Evolutionary conservation across 2,329 filamentous ascomycete genomes (phyloP), one percentile per base, ranked within the genome.

Genomic region (Ophiostoma triangulosporum): DNA sequence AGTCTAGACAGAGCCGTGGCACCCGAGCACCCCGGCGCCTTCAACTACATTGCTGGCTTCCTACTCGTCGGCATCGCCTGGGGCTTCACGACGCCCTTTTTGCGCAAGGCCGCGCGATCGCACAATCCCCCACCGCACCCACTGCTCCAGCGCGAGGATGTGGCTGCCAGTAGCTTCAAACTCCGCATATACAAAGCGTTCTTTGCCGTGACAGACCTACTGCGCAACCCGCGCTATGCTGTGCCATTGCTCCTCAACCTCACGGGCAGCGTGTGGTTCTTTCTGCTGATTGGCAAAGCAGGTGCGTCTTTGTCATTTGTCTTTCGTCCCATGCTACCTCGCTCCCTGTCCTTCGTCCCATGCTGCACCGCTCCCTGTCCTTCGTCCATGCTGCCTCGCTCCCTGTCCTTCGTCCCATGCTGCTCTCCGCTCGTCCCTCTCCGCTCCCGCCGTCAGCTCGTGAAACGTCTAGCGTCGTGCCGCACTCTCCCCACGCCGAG

Each of bases 241-340:
- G 70, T 95, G 26, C 91, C 91, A 20, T 69, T 97, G 60, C 69
- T 95, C 51, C 69, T 95, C 55, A 97, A 97, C 65, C 70, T 97
- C 52, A 95, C 91, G 3, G 91, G 91, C 29, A 95, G 88, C 64
- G 77, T 96, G 53, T 97, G 91, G 91, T 97, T 97, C 69, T 97
- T 97, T 62, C 69, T 97, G 60, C 73, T 97, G 59, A 91, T 97
- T 69, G 91, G 91, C 6, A 81, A 93, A 66, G 90, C 90, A 62
- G 89, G 89, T 94, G 69, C 61, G 84, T 76, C 56, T 2, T 22
- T 32, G 9, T 32, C 4, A 14, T 27, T 51, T 27, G 35, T 51
- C 22, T 53, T 35, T 36, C 33, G 14, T 31, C 9, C 24, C 15
- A 31, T 17, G 43, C 11, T 20, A 33, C 17, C 6, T 15, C 48